phyloP scores from a whole-genome alignment of 495 filamentous ascomycete genomes.

The Talaromyces proteolyticus region DNA sequence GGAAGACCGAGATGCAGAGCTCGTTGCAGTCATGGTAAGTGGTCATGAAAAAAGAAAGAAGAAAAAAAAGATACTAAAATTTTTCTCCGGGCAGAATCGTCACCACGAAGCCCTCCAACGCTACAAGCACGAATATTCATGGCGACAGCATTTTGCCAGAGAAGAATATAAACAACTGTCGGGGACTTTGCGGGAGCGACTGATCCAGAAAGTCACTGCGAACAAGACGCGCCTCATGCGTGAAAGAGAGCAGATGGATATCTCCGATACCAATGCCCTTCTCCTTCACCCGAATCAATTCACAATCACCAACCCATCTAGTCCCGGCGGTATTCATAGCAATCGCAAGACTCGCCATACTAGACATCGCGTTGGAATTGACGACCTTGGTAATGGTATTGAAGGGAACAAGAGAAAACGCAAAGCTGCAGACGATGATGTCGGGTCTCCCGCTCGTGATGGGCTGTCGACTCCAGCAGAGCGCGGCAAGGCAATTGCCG shows the following conservation, averaged over 20 bases:
- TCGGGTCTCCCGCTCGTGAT: constrained; percentile 62
- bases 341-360: constrained; percentile 82
- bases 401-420: constrained; percentile 77
- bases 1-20: constrained; percentile 73
- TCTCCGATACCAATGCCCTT: constrained; percentile 80
- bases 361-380: constrained; percentile 70
- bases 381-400: constrained; percentile 61
- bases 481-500: constrained; percentile 31
- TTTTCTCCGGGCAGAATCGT: constrained; percentile 21
- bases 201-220: constrained; percentile 68
- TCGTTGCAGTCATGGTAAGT: constrained; percentile 71
- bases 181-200: constrained; percentile 73
- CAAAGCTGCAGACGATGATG: constrained; percentile 63
- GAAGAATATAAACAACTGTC: constrained; percentile 77
- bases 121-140: constrained; percentile 34
- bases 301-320: constrained; percentile 71
- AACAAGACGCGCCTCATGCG: constrained; percentile 72
- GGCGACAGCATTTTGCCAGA: constrained; percentile 64
- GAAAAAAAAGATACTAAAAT: no score
- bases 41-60: no score
- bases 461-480: constrained; percentile 44
- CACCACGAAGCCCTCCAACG: constrained; percentile 35
- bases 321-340: constrained; percentile 72
- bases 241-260: constrained; percentile 86
- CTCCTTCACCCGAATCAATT: constrained; percentile 92